These are phyloP conservation scores for Parastagonospora avenae DNA, from an alignment of 2,329 filamentous ascomycete genomes.

Conservation along the genomic window DNA sequence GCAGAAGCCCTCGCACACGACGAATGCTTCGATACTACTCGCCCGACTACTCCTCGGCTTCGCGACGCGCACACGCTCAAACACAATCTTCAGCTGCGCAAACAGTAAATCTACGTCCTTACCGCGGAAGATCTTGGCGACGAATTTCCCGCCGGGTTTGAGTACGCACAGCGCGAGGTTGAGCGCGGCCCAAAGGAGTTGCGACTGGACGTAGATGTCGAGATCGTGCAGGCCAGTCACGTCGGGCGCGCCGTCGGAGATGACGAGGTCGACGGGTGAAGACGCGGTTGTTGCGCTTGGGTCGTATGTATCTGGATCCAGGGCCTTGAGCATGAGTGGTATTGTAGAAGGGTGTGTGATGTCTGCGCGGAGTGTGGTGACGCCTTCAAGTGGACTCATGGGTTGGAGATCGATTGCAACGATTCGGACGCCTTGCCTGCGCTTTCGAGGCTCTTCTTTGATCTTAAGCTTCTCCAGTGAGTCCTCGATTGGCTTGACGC, in stretches of 20 bases:
- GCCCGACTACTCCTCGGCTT: constrained; percentile 95
- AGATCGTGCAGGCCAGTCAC: constrained; percentile 96
- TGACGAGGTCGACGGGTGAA: constrained; percentile 86
- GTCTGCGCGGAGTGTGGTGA: constrained; percentile 89
- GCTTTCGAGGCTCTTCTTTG: constrained; percentile 40
- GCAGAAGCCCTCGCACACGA: constrained; percentile 88
- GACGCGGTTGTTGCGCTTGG: constrained; percentile 56
- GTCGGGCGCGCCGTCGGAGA: constrained; percentile 94
- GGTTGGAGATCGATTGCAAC: constrained; percentile 95
- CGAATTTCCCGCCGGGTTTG: constrained; percentile 90
- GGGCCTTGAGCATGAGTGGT: constrained; percentile 80
- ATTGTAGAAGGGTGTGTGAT: constrained; percentile 97
- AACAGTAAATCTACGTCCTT: constrained; percentile 96
- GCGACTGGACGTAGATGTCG: constrained; percentile 97
- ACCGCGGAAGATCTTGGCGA: constrained; percentile 96
- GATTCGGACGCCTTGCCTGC: constrained; percentile 81
- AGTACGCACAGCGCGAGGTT: constrained; percentile 93
- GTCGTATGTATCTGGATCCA: constrained; percentile 69
- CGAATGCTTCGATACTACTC: constrained; percentile 94
- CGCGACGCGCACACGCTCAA: constrained; percentile 83
- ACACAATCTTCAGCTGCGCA: constrained; percentile 90
- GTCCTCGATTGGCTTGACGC: constrained; percentile 14
- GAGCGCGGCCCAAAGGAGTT: constrained; percentile 90
- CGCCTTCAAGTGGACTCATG: constrained; percentile 90
- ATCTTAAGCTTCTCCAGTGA: constrained; percentile 7